Evolutionary conservation across 2,329 filamentous ascomycete species (phyloP), one percentile per base, ranked within the genome.

Genomic region (Fusarium haematococcum): DNA sequence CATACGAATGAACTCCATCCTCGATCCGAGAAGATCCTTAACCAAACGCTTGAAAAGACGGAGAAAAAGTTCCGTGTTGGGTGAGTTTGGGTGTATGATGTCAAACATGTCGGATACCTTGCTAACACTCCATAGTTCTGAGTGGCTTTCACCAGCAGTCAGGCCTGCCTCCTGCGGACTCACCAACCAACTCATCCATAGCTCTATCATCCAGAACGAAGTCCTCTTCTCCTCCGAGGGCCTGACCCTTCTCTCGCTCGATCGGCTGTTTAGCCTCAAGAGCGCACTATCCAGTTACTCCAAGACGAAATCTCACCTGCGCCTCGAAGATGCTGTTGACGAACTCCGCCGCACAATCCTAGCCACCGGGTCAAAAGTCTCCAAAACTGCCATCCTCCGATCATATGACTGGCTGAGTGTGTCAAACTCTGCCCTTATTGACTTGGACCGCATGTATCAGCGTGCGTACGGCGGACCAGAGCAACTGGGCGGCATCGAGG

Each of bases 181-280:
- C 8, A 87, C 86, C 4, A 82, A 83, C 45, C 86, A 88, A 60
- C 83, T 93, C 18, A 84, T 92, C 57, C 84, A 86, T 63, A 86
- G 87, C 66, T 92, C 90, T 32, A 83, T 91, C 30, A 78, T 82
- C 45, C 91, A 93, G 75, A 90, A 91, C 78, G 88, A 91, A 67
- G 81, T 90, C 27, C 84, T 93, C 63, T 92, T 91, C 84, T 86
- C 87, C 2, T 86, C 88, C 2, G 87, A 89, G 30, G 89, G 90
- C 20, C 84, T 93, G 13, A 91, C 87, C 0, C 82, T 93, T 9
- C 79, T 92, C 16, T 86, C 89, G 0, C 85, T 92, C 13, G 91
- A 93, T 80, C 86, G 89, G 59, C 80, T 92, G 54, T 93, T 92
- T 82, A 90, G 88, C 48, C 90, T 93, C 83, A 92, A 92, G 79